These are phyloP conservation scores for Citrus cavaleriei DNA, from an alignment of 345 rosid species.

Conservation along the genomic window DNA sequence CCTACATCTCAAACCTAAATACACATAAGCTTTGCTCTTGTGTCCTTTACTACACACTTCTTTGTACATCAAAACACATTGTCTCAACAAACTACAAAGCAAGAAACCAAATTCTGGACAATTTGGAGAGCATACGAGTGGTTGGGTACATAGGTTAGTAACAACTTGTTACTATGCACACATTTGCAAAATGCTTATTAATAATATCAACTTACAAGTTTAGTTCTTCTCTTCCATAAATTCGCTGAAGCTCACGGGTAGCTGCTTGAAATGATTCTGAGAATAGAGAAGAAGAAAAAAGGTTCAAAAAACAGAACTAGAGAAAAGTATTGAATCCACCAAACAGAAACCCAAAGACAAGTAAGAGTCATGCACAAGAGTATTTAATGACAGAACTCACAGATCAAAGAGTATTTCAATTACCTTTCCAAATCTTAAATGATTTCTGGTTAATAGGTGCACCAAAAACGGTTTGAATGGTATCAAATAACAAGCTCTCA, in stretches of 20 bases:
- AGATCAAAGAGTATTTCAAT: neutral
- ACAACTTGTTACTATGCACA: constrained; percentile 16
- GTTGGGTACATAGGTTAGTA: neutral
- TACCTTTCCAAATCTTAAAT: constrained; percentile 94
- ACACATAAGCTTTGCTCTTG: neutral
- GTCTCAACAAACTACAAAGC: neutral
- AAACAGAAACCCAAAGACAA: neutral
- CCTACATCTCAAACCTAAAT: neutral
- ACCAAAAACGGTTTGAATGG: constrained; percentile 71
- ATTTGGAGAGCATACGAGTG: neutral
- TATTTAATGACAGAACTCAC: neutral
- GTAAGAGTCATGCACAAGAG: neutral
- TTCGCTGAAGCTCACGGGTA: constrained; percentile 84
- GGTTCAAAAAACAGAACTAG: neutral
- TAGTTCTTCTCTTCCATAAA: constrained; percentile 76
- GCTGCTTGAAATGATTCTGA: constrained; percentile 91
- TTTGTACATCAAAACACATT: neutral
- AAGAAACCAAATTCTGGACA: neutral
- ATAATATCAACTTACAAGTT: constrained; percentile 23
- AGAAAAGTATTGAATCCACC: neutral
- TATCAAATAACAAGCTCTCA: constrained; percentile 65
- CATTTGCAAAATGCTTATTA: neutral
- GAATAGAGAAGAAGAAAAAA: neutral
- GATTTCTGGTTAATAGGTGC: constrained; percentile 88
- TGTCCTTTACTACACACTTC: neutral